Base-by-base conservation (phyloP, 2,329 filamentous ascomycete species). In the Ophiocordyceps unilateralis region DNA sequence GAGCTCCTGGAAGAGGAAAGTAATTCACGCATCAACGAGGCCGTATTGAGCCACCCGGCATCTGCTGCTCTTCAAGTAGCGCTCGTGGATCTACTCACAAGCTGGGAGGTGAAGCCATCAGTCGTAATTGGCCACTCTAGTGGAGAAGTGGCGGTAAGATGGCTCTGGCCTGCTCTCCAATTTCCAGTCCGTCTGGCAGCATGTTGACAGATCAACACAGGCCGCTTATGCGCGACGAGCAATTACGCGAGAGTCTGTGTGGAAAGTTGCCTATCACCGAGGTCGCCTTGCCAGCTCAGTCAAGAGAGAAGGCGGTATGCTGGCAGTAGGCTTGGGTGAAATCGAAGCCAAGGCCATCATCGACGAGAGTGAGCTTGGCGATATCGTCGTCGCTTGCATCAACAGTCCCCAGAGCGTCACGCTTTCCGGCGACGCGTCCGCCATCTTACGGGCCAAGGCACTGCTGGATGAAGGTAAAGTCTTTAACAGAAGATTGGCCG, bases 41-140 rank as follows among this genome's bases (percentile, higher is more conserved):
- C 58, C 0, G 45, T 54, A 3, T 50, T 61, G 38, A 58, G 57
- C 15, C 60, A 62, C 43, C 55, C 61, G 5, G 49, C 58, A 8
- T 63, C 56, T 44, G 64, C 61, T 1, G 63, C 62, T 0, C 43
- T 68, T 3, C 65, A 68, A 45, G 48, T 68, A 4, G 54, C 58
- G 2, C 44, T 68, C 3, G 53, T 62, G 2, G 55, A 62, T 6
- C 44, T 67, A 3, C 45, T 68, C 1, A 39, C 41, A 5, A 45
- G 47, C 2, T 64, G 61, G 55, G 54, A 53, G 0, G 55, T 68
- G 26, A 45, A 39, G n/a, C 60, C 64, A 1, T 22, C 45, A 0
- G 58, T 54, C 8, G 61, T 66, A 1, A 52, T 56, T 4, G 63
- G 65, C 2, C 65, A 69, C 47, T 66, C 63, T 0, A 61, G 56